Evolutionary conservation across 495 filamentous ascomycete genomes (phyloP), one percentile per base, ranked within the genome.

Genomic region (Clavariopsis aquatica): DNA sequence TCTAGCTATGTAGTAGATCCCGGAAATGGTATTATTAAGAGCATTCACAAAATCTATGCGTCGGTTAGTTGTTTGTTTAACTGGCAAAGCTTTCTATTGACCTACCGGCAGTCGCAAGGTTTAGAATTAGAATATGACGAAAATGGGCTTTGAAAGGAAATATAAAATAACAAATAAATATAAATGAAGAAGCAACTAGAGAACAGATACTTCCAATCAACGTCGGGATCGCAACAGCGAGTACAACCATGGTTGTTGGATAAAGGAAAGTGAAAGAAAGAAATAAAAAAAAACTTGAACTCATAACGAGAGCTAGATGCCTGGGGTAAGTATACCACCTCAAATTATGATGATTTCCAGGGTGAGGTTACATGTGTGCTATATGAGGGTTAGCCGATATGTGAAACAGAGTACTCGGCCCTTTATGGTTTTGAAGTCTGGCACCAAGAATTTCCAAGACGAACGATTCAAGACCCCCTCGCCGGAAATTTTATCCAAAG

Each of bases 151-250:
- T 56, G 17, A 36, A 36, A 20, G 26, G 26, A 20, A 54, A 29
- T 3, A 54, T 17, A 36, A 29, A 9, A 17, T 36, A 54, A 31
- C 24, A 36, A 17, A 31, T 19, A 31, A 54, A 17, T 31, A 54
- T 36, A 27, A 54, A 17, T 1, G 52, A 31, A 17, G 26, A 15
- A 31, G 23, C 52, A 54, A 34, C n/a, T 15, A 54, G 23, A 19
- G 52, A 54, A 31, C 24, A 43, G 23, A 56, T 43, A 38, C 52
- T 56, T 19, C 52, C 52, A 10, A 56, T n/a, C 29, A 56, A 24
- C 10, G 52, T 56, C 23, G 29, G 52, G 34, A 41, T 56, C 28
- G 52, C 38, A 2, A 43, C 38, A 43, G 49, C 49, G 49, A 52
- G 49, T 9, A 52, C 49, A 5, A 52, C 49, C 49, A 52, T 52